Conservation (phyloP, 1,284 basidiomycete species). For the Vanrija humicola region DNA sequence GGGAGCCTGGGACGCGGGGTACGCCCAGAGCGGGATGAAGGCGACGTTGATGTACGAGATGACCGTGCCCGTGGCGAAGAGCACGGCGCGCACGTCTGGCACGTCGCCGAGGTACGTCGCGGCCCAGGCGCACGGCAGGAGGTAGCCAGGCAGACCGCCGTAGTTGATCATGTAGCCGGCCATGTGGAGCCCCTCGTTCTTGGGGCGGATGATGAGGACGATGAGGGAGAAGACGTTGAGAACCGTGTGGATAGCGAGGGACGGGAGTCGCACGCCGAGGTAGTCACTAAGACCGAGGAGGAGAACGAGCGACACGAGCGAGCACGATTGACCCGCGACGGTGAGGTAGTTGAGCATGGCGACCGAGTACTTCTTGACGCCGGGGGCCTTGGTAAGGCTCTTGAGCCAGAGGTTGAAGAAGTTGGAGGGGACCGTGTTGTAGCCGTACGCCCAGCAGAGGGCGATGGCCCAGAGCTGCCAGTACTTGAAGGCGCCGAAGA, state of each 20-base stretch:
- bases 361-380: slow-evolving; percentile 14
- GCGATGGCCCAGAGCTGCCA: slow-evolving; percentile 19
- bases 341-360: slow-evolving; percentile 13
- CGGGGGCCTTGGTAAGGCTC: slow-evolving; percentile 20
- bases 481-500: slow-evolving; percentile 13
- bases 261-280: slow-evolving; percentile 14
- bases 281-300: slow-evolving; percentile 9
- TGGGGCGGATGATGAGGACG: slow-evolving; percentile 10
- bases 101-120: slow-evolving; percentile 7
- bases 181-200: slow-evolving; percentile 3
- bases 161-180: slow-evolving; percentile 13
- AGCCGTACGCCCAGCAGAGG: slow-evolving; percentile 17
- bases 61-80: slow-evolving; percentile 11
- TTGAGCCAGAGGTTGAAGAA: slow-evolving; percentile 35
- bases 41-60: slow-evolving; percentile 14
- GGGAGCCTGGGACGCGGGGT: slow-evolving; percentile 10
- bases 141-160: slow-evolving; percentile 9
- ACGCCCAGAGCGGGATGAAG: slow-evolving; percentile 17
- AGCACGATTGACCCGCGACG: slow-evolving; percentile 6
- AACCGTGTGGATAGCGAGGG: slow-evolving; percentile 4
- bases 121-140: slow-evolving; percentile 8
- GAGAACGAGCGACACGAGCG: slow-evolving; percentile 1
- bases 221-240: slow-evolving; percentile 11
- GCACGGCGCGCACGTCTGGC: slow-evolving; percentile 9
- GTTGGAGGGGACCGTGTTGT: slow-evolving; percentile 15